A percentile compares a stretch with the other conserved stretches of the same genome.
These are phyloP conservation scores for Alternaria tenuissima DNA, from an alignment of 2,329 filamentous ascomycete species.

Conservation along the genomic window DNA sequence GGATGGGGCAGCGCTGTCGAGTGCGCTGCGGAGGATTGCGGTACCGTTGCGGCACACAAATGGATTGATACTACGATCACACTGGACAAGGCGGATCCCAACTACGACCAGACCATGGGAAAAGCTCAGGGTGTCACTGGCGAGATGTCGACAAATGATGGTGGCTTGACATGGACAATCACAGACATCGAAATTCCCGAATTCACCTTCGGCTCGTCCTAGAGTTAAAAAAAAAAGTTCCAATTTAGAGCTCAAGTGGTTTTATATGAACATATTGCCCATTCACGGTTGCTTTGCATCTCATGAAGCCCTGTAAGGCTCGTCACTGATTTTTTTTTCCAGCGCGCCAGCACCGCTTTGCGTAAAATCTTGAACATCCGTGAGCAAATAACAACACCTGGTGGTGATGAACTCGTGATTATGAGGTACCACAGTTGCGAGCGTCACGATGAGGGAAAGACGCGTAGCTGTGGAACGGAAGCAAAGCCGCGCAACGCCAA, in stretches of 20 bases:
- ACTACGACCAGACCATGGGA: constrained; percentile 52
- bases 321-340: not conserved
- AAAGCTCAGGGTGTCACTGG: constrained; percentile 54
- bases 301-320: not conserved
- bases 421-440: not conserved
- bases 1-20: constrained; percentile 57
- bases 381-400: not conserved
- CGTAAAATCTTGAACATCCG: not conserved
- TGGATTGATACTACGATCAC: constrained; percentile 54
- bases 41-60: constrained; percentile 52
- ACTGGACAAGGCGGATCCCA: constrained; percentile 46
- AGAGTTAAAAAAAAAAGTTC: not conserved
- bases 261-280: not conserved
- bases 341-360: not conserved
- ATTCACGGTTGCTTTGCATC: not conserved
- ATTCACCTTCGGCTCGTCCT: constrained; percentile 27
- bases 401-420: not conserved
- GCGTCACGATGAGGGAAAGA: not conserved
- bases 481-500: constrained; percentile 20
- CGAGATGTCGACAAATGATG: constrained; percentile 52
- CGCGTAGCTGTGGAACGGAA: constrained; percentile 1
- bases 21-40: constrained; percentile 52
- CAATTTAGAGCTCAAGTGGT: not conserved
- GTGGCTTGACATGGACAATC: constrained; percentile 56
- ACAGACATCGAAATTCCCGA: constrained; percentile 45